Evolutionary conservation across 768 basidiomycete species (phyloP), one percentile per base, ranked within the genome.

Genomic region (Panus rudis): DNA sequence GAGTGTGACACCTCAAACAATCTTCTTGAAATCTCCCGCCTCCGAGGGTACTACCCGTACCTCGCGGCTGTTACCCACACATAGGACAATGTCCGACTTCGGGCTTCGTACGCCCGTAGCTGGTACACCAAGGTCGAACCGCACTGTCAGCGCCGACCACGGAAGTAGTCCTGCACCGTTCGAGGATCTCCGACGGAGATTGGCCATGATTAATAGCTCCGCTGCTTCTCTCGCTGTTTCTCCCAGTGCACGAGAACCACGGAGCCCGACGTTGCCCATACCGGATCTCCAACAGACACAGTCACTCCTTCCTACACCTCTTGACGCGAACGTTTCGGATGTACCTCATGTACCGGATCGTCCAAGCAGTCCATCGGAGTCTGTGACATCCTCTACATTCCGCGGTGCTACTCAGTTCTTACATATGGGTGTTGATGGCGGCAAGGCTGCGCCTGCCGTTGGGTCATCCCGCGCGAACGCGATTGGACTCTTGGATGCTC

Each of bases 371-470:
- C 92, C 91, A 0, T 81, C 90, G 0, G 92, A 91, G 22, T 92
- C 90, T 0, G 63, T 81, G 1, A 84, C 83, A 50, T 84, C 84
- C 0, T 70, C 75, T 10, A 71, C 74, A 1, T 48, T 53, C 10
- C 68, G 81, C 42, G 70, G 75, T 17, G 72, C 72, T 3, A 59
- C 72, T 12, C 81, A 80, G 48, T 70, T 81, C 28, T 59, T 88
- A 33, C 84, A 85, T 21, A 69, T 85, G 12, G 84, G 84, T 5
- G 72, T 71, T 11, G 90, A 92, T 50, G 75, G 80, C 1, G 81
- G 81, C 51, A 93, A 94, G 57, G 92, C 88, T 4, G 87, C 89
- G 0, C 87, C 96, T 21, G 90, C 92, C 4, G 67, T 98, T 30
- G 92, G 87, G 2, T 85, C 92, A 2, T 88, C 87, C 6, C 84